Conservation (phyloP, 2,329 filamentous ascomycete species). For the Metarhizium guizhouense region DNA sequence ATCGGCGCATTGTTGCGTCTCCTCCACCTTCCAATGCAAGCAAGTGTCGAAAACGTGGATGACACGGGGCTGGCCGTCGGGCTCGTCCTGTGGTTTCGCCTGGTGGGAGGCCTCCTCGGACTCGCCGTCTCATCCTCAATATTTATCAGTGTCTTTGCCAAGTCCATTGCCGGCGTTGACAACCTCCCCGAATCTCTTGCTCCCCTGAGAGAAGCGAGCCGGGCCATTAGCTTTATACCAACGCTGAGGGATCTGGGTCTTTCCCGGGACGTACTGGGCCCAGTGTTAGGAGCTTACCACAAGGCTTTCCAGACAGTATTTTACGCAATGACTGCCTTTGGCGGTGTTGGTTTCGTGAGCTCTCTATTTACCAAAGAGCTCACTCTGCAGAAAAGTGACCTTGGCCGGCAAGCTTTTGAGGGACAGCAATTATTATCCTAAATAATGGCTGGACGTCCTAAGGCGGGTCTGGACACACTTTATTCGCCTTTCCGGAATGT, state of each 20-base stretch:
- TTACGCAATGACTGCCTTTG: slow-evolving; percentile 11
- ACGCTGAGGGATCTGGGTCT: background rate
- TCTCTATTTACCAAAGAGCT: slow-evolving; percentile 5
- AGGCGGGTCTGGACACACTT: no score
- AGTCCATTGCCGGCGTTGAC: background rate
- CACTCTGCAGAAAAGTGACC: background rate
- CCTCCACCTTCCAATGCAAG: background rate
- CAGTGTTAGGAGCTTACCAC: no score
- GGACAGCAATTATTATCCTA: background rate
- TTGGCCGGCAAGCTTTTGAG: background rate
- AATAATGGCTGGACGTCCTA: no score
- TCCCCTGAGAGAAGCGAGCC: background rate
- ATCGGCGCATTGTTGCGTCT: background rate
- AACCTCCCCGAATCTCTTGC: background rate
- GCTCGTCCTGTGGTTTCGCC: background rate
- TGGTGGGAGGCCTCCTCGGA: background rate
- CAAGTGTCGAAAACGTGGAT: background rate
- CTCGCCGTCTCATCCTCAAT: background rate
- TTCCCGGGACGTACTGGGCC: no score
- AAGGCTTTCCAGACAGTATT: no score
- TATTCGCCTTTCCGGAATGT: no score
- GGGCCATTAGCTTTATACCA: background rate
- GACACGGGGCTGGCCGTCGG: background rate
- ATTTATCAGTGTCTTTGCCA: background rate
- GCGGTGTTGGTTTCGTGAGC: slow-evolving; percentile 17